phyloP scores from a whole-genome alignment of 2,329 filamentous ascomycete genomes.

The Didymella keratinophila region DNA sequence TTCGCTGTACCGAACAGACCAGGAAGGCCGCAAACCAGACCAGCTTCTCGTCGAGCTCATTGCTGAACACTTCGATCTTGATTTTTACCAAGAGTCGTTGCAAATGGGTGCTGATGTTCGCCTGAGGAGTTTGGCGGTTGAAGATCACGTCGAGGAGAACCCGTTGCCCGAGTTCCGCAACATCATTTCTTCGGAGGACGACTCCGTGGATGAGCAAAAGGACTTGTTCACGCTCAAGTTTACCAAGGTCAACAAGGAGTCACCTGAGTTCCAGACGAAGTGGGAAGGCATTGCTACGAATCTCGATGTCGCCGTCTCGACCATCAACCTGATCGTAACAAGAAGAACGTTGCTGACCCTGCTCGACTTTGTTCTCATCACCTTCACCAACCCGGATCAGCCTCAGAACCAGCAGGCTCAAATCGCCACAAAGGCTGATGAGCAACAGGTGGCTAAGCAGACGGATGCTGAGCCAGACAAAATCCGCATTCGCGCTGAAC shows the following conservation, averaged over 20 bases:
- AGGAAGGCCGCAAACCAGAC: constrained; percentile 77
- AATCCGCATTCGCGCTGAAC: constrained; percentile 89
- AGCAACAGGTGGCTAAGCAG: constrained; percentile 49
- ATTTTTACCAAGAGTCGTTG: constrained; percentile 86
- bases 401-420: constrained; percentile 50
- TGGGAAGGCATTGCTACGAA: constrained; percentile 96
- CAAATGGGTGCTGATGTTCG: constrained; percentile 95
- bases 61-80: constrained; percentile 85
- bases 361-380: constrained; percentile 91
- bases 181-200: constrained; percentile 91
- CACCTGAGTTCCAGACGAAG: constrained; percentile 89
- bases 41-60: constrained; percentile 88
- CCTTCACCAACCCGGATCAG: constrained; percentile 75
- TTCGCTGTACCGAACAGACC: constrained; percentile 87
- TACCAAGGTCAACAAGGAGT: constrained; percentile 84
- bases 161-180: constrained; percentile 92
- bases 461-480: constrained; percentile 67
- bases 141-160: constrained; percentile 92
- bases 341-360: constrained; percentile 90
- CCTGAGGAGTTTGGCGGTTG: constrained; percentile 83
- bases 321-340: constrained; percentile 95
- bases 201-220: constrained; percentile 72
- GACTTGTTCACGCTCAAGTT: constrained; percentile 90
- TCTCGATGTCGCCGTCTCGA: constrained; percentile 87
- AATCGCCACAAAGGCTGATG: constrained; percentile 40